Conservation (phyloP, 2,329 filamentous ascomycete species). For the Teratosphaeriaceae sp. region DNA sequence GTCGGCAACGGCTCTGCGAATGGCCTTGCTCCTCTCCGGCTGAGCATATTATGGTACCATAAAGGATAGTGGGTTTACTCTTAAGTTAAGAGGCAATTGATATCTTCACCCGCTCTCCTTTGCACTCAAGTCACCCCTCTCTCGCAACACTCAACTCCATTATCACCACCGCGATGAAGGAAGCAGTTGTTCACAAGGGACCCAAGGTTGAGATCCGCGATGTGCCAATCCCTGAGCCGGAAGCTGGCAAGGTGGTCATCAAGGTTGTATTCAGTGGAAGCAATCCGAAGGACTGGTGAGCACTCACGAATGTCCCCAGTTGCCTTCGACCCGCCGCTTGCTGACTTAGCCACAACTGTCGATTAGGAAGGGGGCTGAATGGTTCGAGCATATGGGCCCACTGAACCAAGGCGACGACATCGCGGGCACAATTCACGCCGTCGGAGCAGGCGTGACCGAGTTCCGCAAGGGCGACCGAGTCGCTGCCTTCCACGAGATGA, state of each 20-base stretch:
- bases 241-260: slow-evolving; percentile 19
- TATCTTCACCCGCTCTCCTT: too few species aligned
- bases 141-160: too few species aligned
- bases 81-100: too few species aligned
- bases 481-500: slow-evolving; percentile 50
- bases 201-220: slow-evolving; percentile 22
- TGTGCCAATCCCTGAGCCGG: slow-evolving; percentile 18
- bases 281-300: slow-evolving; percentile 24
- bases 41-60: too few species aligned
- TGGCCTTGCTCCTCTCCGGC: too few species aligned
- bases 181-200: slow-evolving; percentile 21
- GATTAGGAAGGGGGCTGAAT: slow-evolving; percentile 27
- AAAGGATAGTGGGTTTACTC: too few species aligned
- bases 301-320: slow-evolving; percentile 6
- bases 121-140: too few species aligned
- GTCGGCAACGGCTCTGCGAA: too few species aligned
- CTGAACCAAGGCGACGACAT: slow-evolving; percentile 32
- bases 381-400: slow-evolving; percentile 28
- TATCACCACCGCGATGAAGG: slow-evolving; percentile 21
- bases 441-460: slow-evolving; percentile 50
- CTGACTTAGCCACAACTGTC: too few species aligned
- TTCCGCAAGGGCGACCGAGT: slow-evolving; percentile 54
- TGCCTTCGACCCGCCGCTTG: too few species aligned
- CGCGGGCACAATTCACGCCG: slow-evolving; percentile 43
- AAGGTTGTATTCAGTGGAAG: slow-evolving; percentile 19